A percentile compares a stretch with the other conserved stretches of the same genome.
Conservation (phyloP, 495 filamentous ascomycete species). For the Aspergillus bertholletiae region DNA sequence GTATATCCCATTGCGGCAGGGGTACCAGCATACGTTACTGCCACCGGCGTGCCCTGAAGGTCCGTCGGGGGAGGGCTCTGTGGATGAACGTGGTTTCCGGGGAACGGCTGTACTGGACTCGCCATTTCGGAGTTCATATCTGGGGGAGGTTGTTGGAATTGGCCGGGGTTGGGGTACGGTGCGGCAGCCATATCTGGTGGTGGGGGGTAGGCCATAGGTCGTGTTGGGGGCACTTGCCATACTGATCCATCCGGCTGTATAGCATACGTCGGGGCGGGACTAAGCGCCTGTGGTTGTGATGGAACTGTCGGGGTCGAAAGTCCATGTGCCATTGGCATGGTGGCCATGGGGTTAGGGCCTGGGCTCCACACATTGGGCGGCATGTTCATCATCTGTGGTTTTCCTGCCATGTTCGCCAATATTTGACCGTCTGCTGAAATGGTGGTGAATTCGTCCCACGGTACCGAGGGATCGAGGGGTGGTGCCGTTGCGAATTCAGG, state of each 20-base stretch:
- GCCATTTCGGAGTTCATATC: conserved; percentile 44
- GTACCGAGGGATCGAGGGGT: conserved; percentile 33
- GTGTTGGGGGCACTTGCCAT: conserved; percentile 35
- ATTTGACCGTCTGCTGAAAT: conserved; percentile 40
- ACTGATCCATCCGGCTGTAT: conserved; percentile 39
- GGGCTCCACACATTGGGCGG: conserved; percentile 30
- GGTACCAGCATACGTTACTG: conserved; percentile 34
- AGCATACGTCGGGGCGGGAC: conserved; percentile 25
- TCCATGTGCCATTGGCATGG: conserved; percentile 25
- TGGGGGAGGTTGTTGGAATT: conserved; percentile 28
- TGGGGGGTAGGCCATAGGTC: conserved; percentile 40
- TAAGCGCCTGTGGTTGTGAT: conserved; percentile 31
- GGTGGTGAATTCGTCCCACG: conserved; percentile 42
- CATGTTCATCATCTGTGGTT: conserved; percentile 38
- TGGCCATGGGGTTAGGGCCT: conserved; percentile 19
- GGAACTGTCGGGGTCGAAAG: conserved; percentile 36
- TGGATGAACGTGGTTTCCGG: conserved; percentile 18
- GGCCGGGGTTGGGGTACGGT: conserved; percentile 24
- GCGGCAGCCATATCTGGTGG: conserved; percentile 27
- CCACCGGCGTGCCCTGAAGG: conserved; percentile 28
- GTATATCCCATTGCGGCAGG: conserved; percentile 31
- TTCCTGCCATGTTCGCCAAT: conserved; percentile 32
- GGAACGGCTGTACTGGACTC: conserved; percentile 33
- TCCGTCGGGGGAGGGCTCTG: conserved; percentile 28
- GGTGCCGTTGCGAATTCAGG: conserved; percentile 27